These are phyloP conservation scores for Pseudopyricularia cyperi DNA, from an alignment of 2,329 filamentous ascomycete species.

Conservation along the genomic window DNA sequence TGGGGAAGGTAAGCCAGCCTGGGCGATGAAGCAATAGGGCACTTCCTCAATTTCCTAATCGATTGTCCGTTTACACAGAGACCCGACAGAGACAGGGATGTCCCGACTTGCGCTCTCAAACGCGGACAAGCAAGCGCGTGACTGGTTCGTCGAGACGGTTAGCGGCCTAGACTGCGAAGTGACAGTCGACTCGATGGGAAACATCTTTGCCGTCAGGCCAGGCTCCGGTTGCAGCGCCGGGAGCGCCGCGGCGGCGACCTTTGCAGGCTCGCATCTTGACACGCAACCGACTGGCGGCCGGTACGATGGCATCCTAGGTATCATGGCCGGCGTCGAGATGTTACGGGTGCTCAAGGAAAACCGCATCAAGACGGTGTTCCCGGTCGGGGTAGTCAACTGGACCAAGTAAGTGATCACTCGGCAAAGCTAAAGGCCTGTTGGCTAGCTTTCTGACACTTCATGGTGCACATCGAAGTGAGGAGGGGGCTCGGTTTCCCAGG, in stretches of 20 bases:
- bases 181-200: constrained; percentile 64
- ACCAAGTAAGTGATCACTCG: constrained; percentile 40
- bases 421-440: too few relatives aligned
- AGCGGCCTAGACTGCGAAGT: constrained; percentile 51
- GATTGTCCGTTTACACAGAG: constrained; percentile 16
- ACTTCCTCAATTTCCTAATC: neutral
- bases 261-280: constrained; percentile 57
- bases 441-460: neutral
- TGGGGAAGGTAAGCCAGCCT: constrained; percentile 46
- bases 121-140: constrained; percentile 55
- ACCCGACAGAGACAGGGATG: constrained; percentile 60
- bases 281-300: constrained; percentile 52
- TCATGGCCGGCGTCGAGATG: constrained; percentile 62
- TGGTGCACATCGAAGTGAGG: constrained; percentile 41
- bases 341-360: constrained; percentile 55
- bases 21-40: neutral
- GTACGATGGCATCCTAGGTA: constrained; percentile 67
- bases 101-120: constrained; percentile 59
- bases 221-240: constrained; percentile 50
- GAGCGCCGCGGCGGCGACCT: constrained; percentile 53
- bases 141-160: constrained; percentile 61
- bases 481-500: constrained; percentile 67
- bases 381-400: constrained; percentile 67
- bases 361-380: constrained; percentile 53
- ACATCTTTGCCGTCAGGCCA: constrained; percentile 61